Percentiles rank a stretch among this genome's conserved stretches.
Conservation (phyloP, 78 protist species). For the Isochrysis galbana region DNA sequence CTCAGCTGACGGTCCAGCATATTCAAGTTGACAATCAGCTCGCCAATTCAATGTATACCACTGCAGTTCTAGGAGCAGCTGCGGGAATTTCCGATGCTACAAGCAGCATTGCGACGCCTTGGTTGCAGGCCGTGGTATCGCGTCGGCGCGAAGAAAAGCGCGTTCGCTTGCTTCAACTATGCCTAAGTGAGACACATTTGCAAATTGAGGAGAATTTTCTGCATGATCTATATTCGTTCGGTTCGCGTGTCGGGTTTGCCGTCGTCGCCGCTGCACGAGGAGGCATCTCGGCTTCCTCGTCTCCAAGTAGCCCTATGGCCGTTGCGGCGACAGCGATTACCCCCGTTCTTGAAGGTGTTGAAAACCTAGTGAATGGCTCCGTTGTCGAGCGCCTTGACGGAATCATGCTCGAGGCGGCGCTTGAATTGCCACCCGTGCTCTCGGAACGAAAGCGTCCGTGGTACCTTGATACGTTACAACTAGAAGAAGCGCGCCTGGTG, state of each 20-base stretch:
- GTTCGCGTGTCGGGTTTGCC: background rate
- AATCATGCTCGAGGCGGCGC: background rate
- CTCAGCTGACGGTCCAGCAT: background rate
- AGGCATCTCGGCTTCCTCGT: too few species aligned
- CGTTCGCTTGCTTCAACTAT: background rate
- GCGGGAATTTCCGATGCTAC: background rate
- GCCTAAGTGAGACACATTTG: background rate
- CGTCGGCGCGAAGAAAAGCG: background rate
- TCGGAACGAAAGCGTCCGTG: background rate
- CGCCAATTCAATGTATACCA: background rate
- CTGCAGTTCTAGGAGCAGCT: background rate
- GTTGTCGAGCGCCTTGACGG: too few species aligned
- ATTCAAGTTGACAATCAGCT: background rate
- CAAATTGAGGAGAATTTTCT: background rate
- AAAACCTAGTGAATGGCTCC: too few species aligned
- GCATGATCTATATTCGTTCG: background rate
- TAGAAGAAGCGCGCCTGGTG: background rate
- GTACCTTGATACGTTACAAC: background rate
- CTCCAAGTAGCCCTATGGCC: too few species aligned
- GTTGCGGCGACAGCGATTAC: too few species aligned
- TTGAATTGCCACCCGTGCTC: background rate
- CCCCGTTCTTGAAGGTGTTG: too few species aligned
- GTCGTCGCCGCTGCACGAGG: background rate
- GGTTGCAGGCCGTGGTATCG: background rate
- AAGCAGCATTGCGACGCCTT: background rate